Base-by-base conservation (phyloP, 129 eudicot genomes). In the Ambrosia artemisiifolia region DNA sequence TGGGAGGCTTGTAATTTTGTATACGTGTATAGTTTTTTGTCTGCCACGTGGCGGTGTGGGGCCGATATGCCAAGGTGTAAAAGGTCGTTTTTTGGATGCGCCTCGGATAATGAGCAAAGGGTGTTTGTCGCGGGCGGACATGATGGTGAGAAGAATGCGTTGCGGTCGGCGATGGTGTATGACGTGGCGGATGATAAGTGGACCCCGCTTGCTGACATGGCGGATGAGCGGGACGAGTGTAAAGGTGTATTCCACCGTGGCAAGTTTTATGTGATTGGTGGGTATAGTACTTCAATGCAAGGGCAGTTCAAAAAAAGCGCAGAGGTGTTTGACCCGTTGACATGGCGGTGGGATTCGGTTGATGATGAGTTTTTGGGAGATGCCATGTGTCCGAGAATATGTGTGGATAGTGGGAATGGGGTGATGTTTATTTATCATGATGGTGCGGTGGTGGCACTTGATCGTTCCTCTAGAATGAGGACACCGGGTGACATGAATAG, bases 71-170 rank as follows among this genome's bases (percentile, higher is more conserved):
- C 95, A 3, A 93, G 96, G 18, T 59, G 80, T 35, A 69, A 74
- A 24, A 72, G 98, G 63, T 79, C 87, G 36, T 87, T 90, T 68
- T 94, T 94, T 11, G 97, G 87, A 2, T 90, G 93, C 56, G 93
- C 87, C 48, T 85, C 95, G 48, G 96, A 85, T 70, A 63, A 42
- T n/a, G 71, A 78, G 6, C 82, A 82, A 73, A 78, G 19, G 83
- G 96, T 94, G 62, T 79, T 78, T 17, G 91, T 94, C n/a, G 98
- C 91, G 3, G 98, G 98, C 2, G 98, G 98, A 2, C 98, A 94
- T 36, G 96, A 94, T 49, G 73, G 55, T 3, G 88, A 84, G 46
- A 94, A 90, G 77, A 87, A 85, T 19, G 96, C 96, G 1, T 69
- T 94, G 67, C 83, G 75, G 44, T 90, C 98, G 0, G 95, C 78